Base-by-base conservation (phyloP, 768 basidiomycete species). In the Lentinula lateritia region DNA sequence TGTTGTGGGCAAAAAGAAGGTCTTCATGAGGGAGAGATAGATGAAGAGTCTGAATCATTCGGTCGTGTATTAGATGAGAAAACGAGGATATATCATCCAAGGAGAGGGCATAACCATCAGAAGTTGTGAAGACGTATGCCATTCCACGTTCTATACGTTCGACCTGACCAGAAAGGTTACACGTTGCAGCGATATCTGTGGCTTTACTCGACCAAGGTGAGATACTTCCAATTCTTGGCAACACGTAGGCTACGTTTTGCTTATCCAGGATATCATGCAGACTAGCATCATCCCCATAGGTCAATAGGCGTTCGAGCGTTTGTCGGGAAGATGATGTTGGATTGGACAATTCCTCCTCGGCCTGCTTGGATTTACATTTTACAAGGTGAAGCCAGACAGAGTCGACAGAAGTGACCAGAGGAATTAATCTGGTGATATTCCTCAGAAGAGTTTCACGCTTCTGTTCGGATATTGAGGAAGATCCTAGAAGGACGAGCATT, bases 121-220 rank as follows among this genome's bases (percentile, higher is more conserved):
- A 64, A 7, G 81, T 78, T 36, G 79, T 76, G 72, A 97, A 79
- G 58, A 83, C 78, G 67, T 88, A 93, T 5, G 81, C 85, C 18
- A 86, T 66, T 6, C 96, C 95, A 18, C 97, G 85, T 72, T 99
- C 97, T 60, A 99, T 75, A 42, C 97, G 84, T 64, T 89, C 83
- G 57, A 99, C 75, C 58, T 86, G 78, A 2, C 73, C 70, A 18
- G 80, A 84, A 2, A 99, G 86, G 58, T 88, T 89, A 76, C 97
- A 99, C 57, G 98, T 84, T 8, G 76, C 76, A 20, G 95, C 84
- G 60, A 99, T 98, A 71, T 99, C 95, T 0, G 96, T 98, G 2
- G 97, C 96, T 75, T 99, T 99, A 74, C 92, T 96, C 5, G 96
- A 98, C 97, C 97, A 99, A 2, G 97, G 95, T 4, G 96, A 98